phyloP scores from a whole-genome alignment of 177 flowering plant genomes.

The Vitis hybrid region DNA sequence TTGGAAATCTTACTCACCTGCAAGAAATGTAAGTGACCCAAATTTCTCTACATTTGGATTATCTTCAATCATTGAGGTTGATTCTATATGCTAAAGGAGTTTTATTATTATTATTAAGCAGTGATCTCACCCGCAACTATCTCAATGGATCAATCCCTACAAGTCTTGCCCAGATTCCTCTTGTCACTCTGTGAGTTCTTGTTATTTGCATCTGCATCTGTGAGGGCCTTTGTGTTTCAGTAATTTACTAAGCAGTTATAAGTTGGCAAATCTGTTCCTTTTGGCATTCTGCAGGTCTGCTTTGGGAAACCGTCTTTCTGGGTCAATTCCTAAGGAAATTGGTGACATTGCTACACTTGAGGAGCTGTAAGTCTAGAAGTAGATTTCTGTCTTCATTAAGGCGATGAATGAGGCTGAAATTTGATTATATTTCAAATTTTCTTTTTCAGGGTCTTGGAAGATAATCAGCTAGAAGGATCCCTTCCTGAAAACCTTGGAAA shows the following conservation, averaged over 20 bases:
- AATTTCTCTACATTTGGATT: too few species aligned
- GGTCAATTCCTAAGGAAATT: slow-evolving; percentile 63
- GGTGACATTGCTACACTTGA: slow-evolving; percentile 57
- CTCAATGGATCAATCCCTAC: slow-evolving; percentile 70
- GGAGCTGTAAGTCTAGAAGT: slow-evolving; percentile 52
- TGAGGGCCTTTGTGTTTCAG: background rate
- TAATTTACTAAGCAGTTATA: background rate
- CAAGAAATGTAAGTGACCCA: too few species aligned
- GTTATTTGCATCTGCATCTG: slow-evolving; percentile 1
- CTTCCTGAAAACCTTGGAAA: slow-evolving; percentile 63
- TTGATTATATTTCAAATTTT: slow-evolving; percentile 7
- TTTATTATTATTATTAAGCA: slow-evolving; percentile 19
- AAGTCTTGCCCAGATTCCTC: slow-evolving; percentile 43
- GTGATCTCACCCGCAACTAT: slow-evolving; percentile 76
- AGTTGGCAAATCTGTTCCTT: background rate
- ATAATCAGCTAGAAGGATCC: slow-evolving; percentile 58
- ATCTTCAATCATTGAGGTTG: background rate
- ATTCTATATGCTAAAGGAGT: too few species aligned
- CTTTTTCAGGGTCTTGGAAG: slow-evolving; percentile 56
- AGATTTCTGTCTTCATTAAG: background rate
- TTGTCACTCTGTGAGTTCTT: slow-evolving; percentile 54
- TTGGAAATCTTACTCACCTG: too few species aligned
- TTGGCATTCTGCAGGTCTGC: slow-evolving; percentile 38
- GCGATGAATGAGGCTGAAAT: background rate
- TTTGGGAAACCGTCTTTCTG: slow-evolving; percentile 70